Base-by-base conservation (phyloP, 1,284 basidiomycete genomes). In the Xerocomus nothofagi region DNA sequence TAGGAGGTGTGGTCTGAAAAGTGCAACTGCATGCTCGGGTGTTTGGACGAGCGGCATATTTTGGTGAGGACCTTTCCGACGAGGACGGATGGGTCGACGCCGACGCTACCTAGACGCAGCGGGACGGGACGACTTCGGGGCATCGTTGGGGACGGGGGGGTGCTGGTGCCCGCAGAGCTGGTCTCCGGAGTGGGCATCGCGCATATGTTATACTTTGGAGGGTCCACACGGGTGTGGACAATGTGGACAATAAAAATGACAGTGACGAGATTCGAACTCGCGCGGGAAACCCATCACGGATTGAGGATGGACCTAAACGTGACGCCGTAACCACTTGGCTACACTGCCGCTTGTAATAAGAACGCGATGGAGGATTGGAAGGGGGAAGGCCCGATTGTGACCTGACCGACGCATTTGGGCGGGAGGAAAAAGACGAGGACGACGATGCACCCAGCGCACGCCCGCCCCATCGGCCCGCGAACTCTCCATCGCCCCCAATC, bases 241-340 rank as follows among this genome's bases (percentile, higher is more conserved):
- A 60, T 58, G 34, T 24, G 1, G 10, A 14, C 33, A 50, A 55
- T 60, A 63, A 68, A 44, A 55, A 39, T 77, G 75, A 77, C 75
- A 77, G 74, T 78, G 77, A 79, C 77, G 76, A 79, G 76, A 79
- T 79, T 78, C 76, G 76, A 78, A 78, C 76, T 79, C 76, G 77
- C 76, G 76, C 74, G 77, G 77, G 65, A 75, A 74, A 75, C 76
- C 77, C 77, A 78, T 78, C 75, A 77, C 77, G 76, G 76, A 69
- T 69, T 69, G 57, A 64, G 50, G 44, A 39, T 37, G 39, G 55
- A 69, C 76, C 76, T 78, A 78, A 78, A 78, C 76, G 75, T 77
- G 75, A 78, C 76, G 77, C 76, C 77, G 75, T 78, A 78, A 78
- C 76, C 76, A 78, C 76, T 78, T 78, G 77, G 76, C 77, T 78